phyloP scores from a whole-genome alignment of 2,329 filamentous ascomycete species.

The Dryadomyces sulphureus region DNA sequence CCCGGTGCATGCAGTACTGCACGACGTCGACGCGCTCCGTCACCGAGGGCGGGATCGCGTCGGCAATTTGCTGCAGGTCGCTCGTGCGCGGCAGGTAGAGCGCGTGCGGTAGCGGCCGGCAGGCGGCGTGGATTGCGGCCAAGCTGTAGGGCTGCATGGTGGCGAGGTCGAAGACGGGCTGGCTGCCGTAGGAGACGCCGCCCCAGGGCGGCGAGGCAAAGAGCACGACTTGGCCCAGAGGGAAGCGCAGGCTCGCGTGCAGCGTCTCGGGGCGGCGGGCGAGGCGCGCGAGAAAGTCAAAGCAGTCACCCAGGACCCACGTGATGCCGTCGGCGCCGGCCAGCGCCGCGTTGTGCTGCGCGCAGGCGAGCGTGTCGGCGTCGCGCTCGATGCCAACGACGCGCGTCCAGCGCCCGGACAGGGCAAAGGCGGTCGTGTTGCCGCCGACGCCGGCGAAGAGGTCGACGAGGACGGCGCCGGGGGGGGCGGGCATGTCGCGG shows the following conservation, averaged over 20 bases:
- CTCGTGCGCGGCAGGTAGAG: conserved; percentile 80
- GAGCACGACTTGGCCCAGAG: conserved; percentile 26
- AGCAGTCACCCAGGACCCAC: conserved; percentile 80
- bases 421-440: conserved; percentile 89
- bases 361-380: conserved; percentile 66
- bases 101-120: conserved; percentile 44
- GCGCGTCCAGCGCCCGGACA: conserved; percentile 61
- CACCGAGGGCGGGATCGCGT: conserved; percentile 19
- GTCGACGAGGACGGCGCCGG: conserved; percentile 57
- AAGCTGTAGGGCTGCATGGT: conserved; percentile 82
- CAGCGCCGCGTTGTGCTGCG: conserved; percentile 77
- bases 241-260: conserved; percentile 24
- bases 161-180: conserved; percentile 65
- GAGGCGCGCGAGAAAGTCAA: conserved; percentile 42
- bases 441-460: conserved; percentile 85
- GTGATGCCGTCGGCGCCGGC: conserved; percentile 58
- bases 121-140: conserved; percentile 45
- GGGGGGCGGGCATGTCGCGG: conserved; percentile 45
- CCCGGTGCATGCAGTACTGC: conserved; percentile 84
- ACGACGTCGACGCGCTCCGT: conserved; percentile 50
- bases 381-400: conserved; percentile 86
- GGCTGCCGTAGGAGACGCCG: conserved; percentile 38
- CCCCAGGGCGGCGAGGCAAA: conserved; percentile 49
- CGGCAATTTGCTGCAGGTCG: conserved; percentile 64
- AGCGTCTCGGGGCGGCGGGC: conserved; percentile 12